phyloP scores from a whole-genome alignment of 2,329 filamentous ascomycete species.

The Aspergillus melleus region DNA sequence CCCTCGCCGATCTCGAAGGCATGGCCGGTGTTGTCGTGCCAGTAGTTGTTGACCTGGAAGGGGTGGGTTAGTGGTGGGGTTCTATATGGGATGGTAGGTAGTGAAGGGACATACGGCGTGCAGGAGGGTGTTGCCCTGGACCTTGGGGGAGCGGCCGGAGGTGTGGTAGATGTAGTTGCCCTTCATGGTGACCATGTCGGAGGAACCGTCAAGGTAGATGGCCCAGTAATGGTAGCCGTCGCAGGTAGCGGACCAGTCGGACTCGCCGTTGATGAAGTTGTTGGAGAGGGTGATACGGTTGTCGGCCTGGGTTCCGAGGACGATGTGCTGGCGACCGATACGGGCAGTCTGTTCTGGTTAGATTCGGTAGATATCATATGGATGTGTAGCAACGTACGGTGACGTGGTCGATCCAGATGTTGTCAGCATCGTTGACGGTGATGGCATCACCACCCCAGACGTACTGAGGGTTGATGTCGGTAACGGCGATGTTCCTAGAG shows the following conservation, averaged over 20 bases:
- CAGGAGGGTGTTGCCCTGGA: constrained; percentile 56
- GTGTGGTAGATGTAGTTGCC: constrained; percentile 63
- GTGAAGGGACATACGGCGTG: constrained; percentile 44
- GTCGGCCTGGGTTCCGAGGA: constrained; percentile 55
- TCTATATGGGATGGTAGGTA: not conserved
- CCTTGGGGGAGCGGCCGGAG: constrained; percentile 59
- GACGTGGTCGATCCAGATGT: constrained; percentile 49
- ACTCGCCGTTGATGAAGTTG: constrained; percentile 57
- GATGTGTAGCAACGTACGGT: constrained; percentile 14
- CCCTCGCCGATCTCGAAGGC: constrained; percentile 55
- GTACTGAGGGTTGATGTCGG: constrained; percentile 58
- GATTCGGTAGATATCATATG: not conserved
- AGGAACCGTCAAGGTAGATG: constrained; percentile 57
- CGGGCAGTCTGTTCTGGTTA: constrained; percentile 44
- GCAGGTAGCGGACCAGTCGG: constrained; percentile 58
- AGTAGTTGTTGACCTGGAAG: constrained; percentile 58
- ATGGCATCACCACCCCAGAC: constrained; percentile 63
- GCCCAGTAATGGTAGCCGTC: constrained; percentile 62
- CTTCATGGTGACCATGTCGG: constrained; percentile 60
- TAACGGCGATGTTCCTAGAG: constrained; percentile 52
- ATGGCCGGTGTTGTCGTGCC: constrained; percentile 55
- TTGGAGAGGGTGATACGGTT: constrained; percentile 62
- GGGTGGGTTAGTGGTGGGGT: not conserved
- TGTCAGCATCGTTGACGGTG: constrained; percentile 47
- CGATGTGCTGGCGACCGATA: constrained; percentile 61